Evolutionary conservation across 192 early-diverging fungal genomes (phyloP), one percentile per base, ranked within the genome.

Genomic region (Pilobolus umbonatus): DNA sequence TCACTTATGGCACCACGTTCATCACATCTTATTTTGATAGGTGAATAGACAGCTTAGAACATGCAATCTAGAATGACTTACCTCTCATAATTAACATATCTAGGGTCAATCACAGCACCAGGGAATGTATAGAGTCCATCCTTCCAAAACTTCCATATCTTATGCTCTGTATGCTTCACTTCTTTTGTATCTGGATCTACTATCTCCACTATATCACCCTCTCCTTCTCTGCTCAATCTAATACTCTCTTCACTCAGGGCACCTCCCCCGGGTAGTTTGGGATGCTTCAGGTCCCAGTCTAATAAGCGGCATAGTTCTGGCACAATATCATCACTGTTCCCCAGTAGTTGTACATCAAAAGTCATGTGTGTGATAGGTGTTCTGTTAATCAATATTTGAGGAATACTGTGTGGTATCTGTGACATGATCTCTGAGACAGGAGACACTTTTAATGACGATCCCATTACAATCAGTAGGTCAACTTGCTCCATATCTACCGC

Each of bases 381-480:
- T 58, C 85, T 78, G 76, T 98, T 98, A 67, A 98, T 94, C 10
- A 98, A 71, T 11, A 98, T 84, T 55, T 94, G 92, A 0, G 94
- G 94, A 2, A 96, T 86, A 12, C 68, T 55, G 35, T 83, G 84
- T 10, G 93, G 93, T 29, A 96, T 81, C 30, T 85, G 81, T 42
- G 85, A 75, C 85, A 92, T 92, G 25, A 97, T 92, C 31, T 89
- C 87, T 4, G 89, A 88, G 1, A 99, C 94, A 2, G 97, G 97
- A 2, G 91, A 87, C 4, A 99, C 95, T 67, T 94, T 93, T 14
- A 99, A 74, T n/a, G 87, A 91, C 29, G 89, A 91, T 21, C 97
- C 97, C 74, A 99, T 97, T 9, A 99, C 95, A 28, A 99, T 80
- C 11, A 99, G 62, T 34, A 99, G 63, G 72, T 98, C 94, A 15